These are phyloP conservation scores for Pulveroboletus ravenelii DNA, from an alignment of 768 basidiomycete genomes.

Conservation along the genomic window DNA sequence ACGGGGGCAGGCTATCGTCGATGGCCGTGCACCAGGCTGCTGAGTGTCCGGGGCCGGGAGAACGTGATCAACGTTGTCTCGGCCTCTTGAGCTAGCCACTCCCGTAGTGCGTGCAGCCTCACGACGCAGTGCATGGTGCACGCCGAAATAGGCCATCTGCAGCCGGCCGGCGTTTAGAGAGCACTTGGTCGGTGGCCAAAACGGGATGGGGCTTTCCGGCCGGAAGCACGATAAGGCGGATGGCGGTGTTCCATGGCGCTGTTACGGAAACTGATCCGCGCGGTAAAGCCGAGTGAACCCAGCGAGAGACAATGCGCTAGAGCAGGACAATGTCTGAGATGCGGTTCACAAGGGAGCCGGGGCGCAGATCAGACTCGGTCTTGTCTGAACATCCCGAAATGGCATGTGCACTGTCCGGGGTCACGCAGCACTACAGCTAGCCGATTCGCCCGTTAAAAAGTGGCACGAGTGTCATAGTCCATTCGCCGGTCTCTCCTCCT, in stretches of 20 bases:
- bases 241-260: background rate
- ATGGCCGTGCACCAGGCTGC: background rate
- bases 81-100: background rate
- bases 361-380: background rate
- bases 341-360: too few relatives aligned
- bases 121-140: background rate
- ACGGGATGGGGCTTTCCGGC: too few relatives aligned
- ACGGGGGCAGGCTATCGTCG: background rate
- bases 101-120: background rate
- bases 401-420: constrained; percentile 23
- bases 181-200: too few relatives aligned
- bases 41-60: constrained; percentile 2
- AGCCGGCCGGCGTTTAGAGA: background rate
- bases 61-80: background rate
- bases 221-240: background rate
- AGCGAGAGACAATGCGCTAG: background rate
- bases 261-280: too few relatives aligned
- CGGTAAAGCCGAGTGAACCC: background rate
- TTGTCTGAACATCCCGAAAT: background rate
- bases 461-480: constrained; percentile 23
- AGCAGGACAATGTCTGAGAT: background rate
- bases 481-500: background rate
- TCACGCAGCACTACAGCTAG: constrained; percentile 11
- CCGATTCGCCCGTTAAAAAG: constrained; percentile 26
- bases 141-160: background rate